Evolutionary conservation across 148 eudicot species (phyloP), one percentile per base, ranked within the genome.

Genomic region (Camellia granthamiana): DNA sequence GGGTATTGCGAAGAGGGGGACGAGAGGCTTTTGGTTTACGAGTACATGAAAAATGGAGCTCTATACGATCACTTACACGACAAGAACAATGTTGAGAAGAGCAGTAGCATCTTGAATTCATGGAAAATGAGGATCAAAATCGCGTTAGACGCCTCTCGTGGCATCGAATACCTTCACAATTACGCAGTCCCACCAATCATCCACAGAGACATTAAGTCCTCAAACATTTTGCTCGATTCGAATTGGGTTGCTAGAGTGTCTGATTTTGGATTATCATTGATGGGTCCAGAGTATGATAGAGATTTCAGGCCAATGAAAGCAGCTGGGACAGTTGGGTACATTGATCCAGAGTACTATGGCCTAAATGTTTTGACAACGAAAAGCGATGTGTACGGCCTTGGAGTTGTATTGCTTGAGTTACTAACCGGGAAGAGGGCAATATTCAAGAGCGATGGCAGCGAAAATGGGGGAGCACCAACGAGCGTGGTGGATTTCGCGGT

Each of bases 111-210:
- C 5, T 67, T 93, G 52, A 91, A 91, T 79, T 88, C 91, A 0
- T 93, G 97, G 97, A 91, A 90, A 71, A 85, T 89, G 83, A 86
- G 97, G 84, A 91, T 91, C 79, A 88, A 84, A 69, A 91, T 93
- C 18, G 85, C 95, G 19, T 44, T 93, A 75, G 97, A 93, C 60
- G 94, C 97, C 4, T 86, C 97, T 13, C 88, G 95, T 14, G 97
- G 97, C 6, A 91, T 93, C 10, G 97, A 93, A 75, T 93, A 93
- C 77, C 90, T 93, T 6, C 97, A 93, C 62, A 93, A 85, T 44
- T 93, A 93, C 21, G 97, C 97, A 64, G 97, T 91, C 42, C 97
- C 97, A 0, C 94, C 93, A 14, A 91, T 93, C 42, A 93, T 93
- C 5, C 97, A 93, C 62, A 69, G 97, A 6, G 97, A 93, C 77